These are phyloP conservation scores for Scutellaria baicalensis DNA, from an alignment of 257 asterid species.

Conservation along the genomic window DNA sequence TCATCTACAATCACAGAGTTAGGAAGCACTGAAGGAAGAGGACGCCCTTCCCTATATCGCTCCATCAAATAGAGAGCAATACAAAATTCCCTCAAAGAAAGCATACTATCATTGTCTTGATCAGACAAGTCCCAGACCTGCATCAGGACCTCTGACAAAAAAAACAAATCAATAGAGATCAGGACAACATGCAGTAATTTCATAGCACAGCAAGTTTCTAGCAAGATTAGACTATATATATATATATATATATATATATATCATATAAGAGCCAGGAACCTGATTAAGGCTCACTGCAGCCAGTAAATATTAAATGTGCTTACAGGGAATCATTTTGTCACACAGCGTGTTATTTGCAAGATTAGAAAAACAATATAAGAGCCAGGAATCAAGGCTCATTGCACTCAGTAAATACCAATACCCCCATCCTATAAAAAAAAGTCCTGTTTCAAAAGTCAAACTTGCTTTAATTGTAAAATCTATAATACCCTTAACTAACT, in stretches of 20 bases:
- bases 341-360: no score
- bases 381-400: no score
- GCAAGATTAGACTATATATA: constrained; percentile 4
- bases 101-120: constrained; percentile 97
- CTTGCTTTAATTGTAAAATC: no score
- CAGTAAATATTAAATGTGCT: no score
- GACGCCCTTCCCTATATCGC: constrained; percentile 79
- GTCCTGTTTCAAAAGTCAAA: no score
- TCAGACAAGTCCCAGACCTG: constrained; percentile 99
- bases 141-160: constrained; percentile 73
- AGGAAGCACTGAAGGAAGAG: constrained; percentile 77
- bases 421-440: no score
- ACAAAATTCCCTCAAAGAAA: constrained; percentile 86
- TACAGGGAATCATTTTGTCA: no score
- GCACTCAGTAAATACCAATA: no score
- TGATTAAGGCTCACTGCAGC: neutral
- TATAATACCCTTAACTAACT: no score
- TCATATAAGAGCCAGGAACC: neutral
- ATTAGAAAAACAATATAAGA: no score
- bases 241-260: no score
- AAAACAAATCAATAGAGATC: constrained; percentile 23
- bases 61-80: constrained; percentile 95
- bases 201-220: neutral
- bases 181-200: constrained; percentile 5
- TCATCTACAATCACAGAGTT: constrained; percentile 58